A percentile compares a stretch with the other conserved stretches of the same genome.
Conservation (phyloP, 129 eudicot genomes). For the Pulicaria dysenterica region DNA sequence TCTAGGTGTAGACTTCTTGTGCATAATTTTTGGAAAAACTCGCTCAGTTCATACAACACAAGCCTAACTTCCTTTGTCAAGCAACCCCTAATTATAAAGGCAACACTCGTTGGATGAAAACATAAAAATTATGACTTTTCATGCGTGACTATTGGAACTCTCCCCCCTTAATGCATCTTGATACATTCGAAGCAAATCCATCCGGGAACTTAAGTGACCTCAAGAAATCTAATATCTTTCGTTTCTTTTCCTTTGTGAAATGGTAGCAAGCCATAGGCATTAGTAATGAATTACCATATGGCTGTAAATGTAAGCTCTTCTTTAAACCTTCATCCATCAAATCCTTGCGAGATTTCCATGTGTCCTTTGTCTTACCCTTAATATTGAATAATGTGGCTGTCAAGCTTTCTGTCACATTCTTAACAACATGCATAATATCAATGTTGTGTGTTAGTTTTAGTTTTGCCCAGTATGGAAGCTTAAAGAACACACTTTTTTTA, state of each 20-base stretch:
- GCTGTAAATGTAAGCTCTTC: constrained; percentile 3
- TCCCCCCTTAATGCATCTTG: neutral
- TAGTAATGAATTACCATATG: neutral
- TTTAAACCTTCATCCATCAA: neutral
- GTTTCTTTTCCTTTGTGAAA: neutral
- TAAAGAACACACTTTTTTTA: no score
- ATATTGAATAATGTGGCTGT: neutral
- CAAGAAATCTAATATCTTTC: neutral
- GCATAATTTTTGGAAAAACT: neutral
- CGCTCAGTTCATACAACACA: neutral
- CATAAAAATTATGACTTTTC: neutral
- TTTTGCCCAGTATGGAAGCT: neutral
- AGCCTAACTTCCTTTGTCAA: constrained; percentile 9
- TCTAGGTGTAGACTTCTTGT: neutral
- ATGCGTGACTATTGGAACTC: neutral
- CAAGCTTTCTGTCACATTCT: neutral
- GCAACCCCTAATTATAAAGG: constrained; percentile 4
- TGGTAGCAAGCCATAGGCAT: neutral
- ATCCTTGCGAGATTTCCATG: neutral
- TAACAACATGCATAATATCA: constrained; percentile 3
- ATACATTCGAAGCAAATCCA: neutral
- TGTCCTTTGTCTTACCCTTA: neutral
- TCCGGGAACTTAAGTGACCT: neutral
- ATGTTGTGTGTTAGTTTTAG: constrained; percentile 6
- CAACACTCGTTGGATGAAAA: neutral